Conservation (phyloP, 2,329 filamentous ascomycete genomes). For the Zymoseptoria tritici region DNA sequence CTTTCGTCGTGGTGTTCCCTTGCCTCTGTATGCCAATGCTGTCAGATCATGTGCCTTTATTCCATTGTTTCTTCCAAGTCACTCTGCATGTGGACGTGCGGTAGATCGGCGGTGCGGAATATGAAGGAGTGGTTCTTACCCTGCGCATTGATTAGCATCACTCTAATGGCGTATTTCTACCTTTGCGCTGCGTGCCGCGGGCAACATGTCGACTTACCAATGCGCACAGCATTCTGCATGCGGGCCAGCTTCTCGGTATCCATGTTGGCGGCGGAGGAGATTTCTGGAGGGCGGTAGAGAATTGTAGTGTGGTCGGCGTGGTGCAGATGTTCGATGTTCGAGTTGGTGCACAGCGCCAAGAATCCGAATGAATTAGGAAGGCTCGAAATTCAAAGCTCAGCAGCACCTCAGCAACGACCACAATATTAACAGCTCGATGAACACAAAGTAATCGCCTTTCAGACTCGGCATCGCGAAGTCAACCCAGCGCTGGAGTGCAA, state of each 20-base stretch:
- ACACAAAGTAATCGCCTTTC: too few relatives aligned
- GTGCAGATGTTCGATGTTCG: neutral
- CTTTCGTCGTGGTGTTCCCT: constrained; percentile 95
- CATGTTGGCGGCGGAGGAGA: constrained; percentile 37
- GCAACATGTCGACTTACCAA: constrained; percentile 50
- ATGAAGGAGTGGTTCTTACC: constrained; percentile 23
- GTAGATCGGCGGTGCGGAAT: neutral
- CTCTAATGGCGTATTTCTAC: neutral
- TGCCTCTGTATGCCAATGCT: constrained; percentile 58
- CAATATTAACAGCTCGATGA: too few relatives aligned
- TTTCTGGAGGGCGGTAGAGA: neutral
- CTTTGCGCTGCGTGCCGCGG: neutral
- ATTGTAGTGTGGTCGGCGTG: neutral
- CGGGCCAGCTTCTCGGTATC: constrained; percentile 60
- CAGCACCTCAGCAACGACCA: too few relatives aligned
- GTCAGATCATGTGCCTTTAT: constrained; percentile 14
- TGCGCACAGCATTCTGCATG: constrained; percentile 60
- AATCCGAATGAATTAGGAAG: neutral
- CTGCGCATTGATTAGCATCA: constrained; percentile 23
- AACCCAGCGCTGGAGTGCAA: too few relatives aligned
- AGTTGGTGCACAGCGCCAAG: neutral
- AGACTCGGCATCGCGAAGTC: too few relatives aligned
- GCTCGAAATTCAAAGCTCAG: neutral
- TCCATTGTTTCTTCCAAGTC: constrained; percentile 8
- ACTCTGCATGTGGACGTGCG: neutral